Evolutionary conservation across 1,284 basidiomycete species (phyloP).

Genomic region (Fomitiporia mediterranea): DNA sequence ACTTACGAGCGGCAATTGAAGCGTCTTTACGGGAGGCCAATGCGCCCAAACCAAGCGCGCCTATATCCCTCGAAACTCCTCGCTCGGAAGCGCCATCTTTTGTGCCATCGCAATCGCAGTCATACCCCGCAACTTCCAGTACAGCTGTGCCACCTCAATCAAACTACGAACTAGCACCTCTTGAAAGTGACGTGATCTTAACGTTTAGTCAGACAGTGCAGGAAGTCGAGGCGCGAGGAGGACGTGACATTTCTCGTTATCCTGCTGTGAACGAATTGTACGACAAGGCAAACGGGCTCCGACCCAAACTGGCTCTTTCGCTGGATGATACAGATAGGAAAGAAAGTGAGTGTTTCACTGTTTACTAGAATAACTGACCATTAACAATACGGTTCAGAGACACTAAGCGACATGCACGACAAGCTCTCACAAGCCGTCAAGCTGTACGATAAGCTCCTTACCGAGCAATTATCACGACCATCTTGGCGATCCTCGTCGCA

Average conservation of each 20-base stretch:
- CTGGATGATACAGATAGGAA: slow-evolving; percentile 85
- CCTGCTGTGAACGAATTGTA: slow-evolving; percentile 81
- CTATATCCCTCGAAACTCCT: slow-evolving; percentile 53
- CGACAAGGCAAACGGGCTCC: slow-evolving; percentile 76
- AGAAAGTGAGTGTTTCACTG: slow-evolving; percentile 57
- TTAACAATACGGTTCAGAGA: slow-evolving; percentile 44
- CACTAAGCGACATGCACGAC: slow-evolving; percentile 89
- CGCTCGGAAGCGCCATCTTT: slow-evolving; percentile 39
- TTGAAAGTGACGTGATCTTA: slow-evolving; percentile 80
- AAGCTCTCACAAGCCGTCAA: slow-evolving; percentile 90
- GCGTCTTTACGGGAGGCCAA: slow-evolving; percentile 87
- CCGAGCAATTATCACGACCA: slow-evolving; percentile 74
- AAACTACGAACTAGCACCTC: slow-evolving; percentile 71
- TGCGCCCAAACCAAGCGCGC: slow-evolving; percentile 76
- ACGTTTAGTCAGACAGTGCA: slow-evolving; percentile 89
- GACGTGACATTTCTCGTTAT: slow-evolving; percentile 71
- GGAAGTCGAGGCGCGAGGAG: slow-evolving; percentile 75
- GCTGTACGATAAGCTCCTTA: slow-evolving; percentile 83
- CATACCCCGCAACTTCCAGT: slow-evolving; percentile 36
- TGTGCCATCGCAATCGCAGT: slow-evolving; percentile 30
- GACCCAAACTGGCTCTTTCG: slow-evolving; percentile 81
- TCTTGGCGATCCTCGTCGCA: slow-evolving; percentile 47
- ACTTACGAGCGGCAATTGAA: slow-evolving; percentile 92
- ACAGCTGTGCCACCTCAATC: slow-evolving; percentile 49
- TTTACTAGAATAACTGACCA: not conserved